Conservation (phyloP, 106 monocot species). For the Narthecium ossifragum region DNA sequence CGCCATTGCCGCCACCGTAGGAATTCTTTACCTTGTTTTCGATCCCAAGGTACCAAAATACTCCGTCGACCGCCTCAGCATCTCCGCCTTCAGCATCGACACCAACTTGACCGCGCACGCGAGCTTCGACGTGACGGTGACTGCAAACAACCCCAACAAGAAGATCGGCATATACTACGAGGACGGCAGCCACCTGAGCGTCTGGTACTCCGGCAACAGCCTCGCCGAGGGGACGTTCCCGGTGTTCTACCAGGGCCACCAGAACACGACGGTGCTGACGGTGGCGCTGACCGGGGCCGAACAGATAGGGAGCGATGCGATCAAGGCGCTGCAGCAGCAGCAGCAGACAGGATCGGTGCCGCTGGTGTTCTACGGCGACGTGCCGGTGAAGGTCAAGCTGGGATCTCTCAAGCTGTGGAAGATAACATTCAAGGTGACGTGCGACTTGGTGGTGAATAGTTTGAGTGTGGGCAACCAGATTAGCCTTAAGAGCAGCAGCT, state of each 20-base stretch:
- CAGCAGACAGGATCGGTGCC: conserved; percentile 60
- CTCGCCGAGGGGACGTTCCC: conserved; percentile 68
- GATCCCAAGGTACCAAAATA: conserved; percentile 69
- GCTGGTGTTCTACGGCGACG: conserved; percentile 41
- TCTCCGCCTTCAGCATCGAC: conserved; percentile 49
- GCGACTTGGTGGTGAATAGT: conserved; percentile 44
- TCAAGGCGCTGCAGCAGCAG: conserved; percentile 34
- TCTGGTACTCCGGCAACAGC: conserved; percentile 34
- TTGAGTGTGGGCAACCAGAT: conserved; percentile 26
- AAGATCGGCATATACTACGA: conserved; percentile 83
- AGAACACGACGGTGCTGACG: conserved; percentile 52
- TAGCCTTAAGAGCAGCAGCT: conserved; percentile 42
- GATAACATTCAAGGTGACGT: conserved; percentile 54
- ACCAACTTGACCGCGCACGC: conserved; percentile 25
- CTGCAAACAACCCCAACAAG: conserved; percentile 72
- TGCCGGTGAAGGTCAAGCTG: conserved; percentile 81
- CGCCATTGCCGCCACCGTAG: conserved; percentile 41
- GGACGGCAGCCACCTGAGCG: conserved; percentile 49
- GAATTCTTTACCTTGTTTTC: conserved; percentile 71
- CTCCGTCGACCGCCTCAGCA: conserved; percentile 60
- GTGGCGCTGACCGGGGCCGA: conserved; percentile 44
- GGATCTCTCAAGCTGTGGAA: conserved; percentile 66
- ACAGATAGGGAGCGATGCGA: conserved; percentile 21
- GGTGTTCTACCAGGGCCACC: conserved; percentile 93
- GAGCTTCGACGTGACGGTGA: conserved; percentile 53